phyloP scores from a whole-genome alignment of 805 yeast species.

The Cyberlindnera suaveolens region DNA sequence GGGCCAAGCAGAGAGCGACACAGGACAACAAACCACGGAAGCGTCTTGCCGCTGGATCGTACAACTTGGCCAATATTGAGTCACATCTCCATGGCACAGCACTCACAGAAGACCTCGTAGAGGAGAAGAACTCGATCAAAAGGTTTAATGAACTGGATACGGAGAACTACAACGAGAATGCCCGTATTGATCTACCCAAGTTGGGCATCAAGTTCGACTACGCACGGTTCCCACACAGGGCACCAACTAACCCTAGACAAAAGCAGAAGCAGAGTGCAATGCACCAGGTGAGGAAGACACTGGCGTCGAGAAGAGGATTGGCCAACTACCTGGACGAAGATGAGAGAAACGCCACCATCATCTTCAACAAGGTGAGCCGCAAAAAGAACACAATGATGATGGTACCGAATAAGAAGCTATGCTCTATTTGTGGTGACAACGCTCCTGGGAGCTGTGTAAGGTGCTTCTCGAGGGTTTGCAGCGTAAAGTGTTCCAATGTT shows the following conservation, averaged over 20 bases:
- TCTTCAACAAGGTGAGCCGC: constrained; percentile 25
- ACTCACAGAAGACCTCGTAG: constrained; percentile 22
- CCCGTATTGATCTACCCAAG: constrained; percentile 33
- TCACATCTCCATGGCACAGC: constrained; percentile 23
- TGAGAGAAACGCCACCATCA: constrained; percentile 28
- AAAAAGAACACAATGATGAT: constrained; percentile 24
- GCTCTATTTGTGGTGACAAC: constrained; percentile 41
- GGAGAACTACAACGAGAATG: constrained; percentile 37
- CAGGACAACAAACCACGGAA: constrained; percentile 16
- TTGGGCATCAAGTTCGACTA: constrained; percentile 23
- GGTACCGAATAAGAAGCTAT: constrained; percentile 33
- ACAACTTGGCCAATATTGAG: constrained; percentile 22
- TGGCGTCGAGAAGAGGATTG: constrained; percentile 35
- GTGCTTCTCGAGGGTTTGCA: constrained; percentile 37
- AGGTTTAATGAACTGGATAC: constrained; percentile 36
- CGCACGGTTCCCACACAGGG: constrained; percentile 9
- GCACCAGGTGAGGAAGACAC: constrained; percentile 31
- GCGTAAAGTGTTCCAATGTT: constrained; percentile 32
- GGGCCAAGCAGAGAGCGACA: constrained; percentile 11
- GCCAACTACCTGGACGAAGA: constrained; percentile 37
- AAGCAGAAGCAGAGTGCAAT: constrained; percentile 22
- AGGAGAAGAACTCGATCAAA: constrained; percentile 30
- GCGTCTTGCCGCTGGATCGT: constrained; percentile 23
- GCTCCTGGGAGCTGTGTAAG: constrained; percentile 35
- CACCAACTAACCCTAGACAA: constrained; percentile 8